Percentiles rank a stretch among this genome's conserved stretches.
These are phyloP conservation scores for Phytophthora pluvialis DNA, from an alignment of 352 stramenopile species.

Conservation along the genomic window DNA sequence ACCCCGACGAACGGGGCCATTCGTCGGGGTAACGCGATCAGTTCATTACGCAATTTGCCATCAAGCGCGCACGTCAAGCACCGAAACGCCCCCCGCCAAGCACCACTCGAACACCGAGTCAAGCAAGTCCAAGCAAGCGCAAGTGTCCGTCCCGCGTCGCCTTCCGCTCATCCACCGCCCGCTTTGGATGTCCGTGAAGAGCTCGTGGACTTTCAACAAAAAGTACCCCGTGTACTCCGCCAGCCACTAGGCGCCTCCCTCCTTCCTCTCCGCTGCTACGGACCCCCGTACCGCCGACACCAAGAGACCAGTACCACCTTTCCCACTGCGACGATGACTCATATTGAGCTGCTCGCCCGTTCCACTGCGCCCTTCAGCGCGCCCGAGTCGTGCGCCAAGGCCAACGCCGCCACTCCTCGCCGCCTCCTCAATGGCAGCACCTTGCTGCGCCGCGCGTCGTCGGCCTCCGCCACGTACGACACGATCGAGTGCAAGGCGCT, in stretches of 20 bases:
- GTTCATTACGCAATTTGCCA: conserved; percentile 67
- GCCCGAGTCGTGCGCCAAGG: conserved; percentile 24
- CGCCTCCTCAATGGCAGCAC: conserved; percentile 45
- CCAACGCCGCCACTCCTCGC: conserved; percentile 37
- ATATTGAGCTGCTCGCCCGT: conserved; percentile 53
- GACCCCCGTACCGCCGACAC: not conserved
- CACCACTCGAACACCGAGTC: conserved; percentile 19
- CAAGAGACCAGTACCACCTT: conserved; percentile 15
- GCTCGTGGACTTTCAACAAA: conserved; percentile 86
- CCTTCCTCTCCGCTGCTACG: not conserved
- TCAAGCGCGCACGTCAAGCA: conserved; percentile 34
- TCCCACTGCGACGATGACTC: conserved; percentile 44
- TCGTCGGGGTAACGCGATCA: conserved; percentile 73
- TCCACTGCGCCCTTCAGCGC: conserved; percentile 42
- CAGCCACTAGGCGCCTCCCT: conserved; percentile 55
- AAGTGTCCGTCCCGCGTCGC: conserved; percentile 18
- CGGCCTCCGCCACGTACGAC: conserved; percentile 44
- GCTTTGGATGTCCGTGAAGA: conserved; percentile 83
- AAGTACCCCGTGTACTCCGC: conserved; percentile 81
- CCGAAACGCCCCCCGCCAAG: conserved; percentile 13
- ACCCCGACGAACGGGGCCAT: conserved; percentile 19
- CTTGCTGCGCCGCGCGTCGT: conserved; percentile 44
- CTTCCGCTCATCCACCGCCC: conserved; percentile 25
- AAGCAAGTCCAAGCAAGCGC: not conserved
- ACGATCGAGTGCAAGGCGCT: conserved; percentile 69